phyloP scores from a whole-genome alignment of 192 early-diverging fungal species.

The Rhizoclosmatium globosum region DNA sequence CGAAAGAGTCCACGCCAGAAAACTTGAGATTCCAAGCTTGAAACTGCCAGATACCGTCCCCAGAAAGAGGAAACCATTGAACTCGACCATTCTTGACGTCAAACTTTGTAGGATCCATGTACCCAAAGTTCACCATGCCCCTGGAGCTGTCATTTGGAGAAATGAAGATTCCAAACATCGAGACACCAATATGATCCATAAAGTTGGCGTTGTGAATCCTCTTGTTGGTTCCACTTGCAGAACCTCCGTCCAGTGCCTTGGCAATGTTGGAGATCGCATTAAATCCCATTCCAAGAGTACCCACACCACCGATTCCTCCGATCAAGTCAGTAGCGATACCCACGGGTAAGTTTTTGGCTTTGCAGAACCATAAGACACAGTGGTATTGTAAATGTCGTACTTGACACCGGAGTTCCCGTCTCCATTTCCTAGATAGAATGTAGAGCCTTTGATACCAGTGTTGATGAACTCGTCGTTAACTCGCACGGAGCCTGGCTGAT shows the following conservation, averaged over 20 bases:
- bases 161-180: slow-evolving; percentile 18
- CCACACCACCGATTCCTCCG: neutral
- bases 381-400: slow-evolving; percentile 23
- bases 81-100: neutral
- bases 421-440: neutral
- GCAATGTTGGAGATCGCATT: neutral
- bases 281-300: slow-evolving; percentile 4
- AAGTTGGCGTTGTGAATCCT: slow-evolving; percentile 17
- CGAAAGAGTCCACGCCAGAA: too few species aligned
- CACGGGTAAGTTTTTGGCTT: slow-evolving; percentile 22
- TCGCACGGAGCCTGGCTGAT: neutral
- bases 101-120: neutral
- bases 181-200: neutral
- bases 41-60: slow-evolving; percentile 18
- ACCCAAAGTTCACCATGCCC: slow-evolving; percentile 24
- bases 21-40: too few species aligned
- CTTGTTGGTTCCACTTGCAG: neutral
- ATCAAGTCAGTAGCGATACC: slow-evolving; percentile 13
- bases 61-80: slow-evolving; percentile 9
- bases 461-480: neutral
- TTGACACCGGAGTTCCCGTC: slow-evolving; percentile 13
- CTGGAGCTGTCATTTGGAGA: slow-evolving; percentile 10
- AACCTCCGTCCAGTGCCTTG: neutral
- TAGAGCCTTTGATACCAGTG: neutral
- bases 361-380: slow-evolving; percentile 28